Base-by-base conservation (phyloP, 495 filamentous ascomycete genomes). In the Xylaria cubensis region DNA sequence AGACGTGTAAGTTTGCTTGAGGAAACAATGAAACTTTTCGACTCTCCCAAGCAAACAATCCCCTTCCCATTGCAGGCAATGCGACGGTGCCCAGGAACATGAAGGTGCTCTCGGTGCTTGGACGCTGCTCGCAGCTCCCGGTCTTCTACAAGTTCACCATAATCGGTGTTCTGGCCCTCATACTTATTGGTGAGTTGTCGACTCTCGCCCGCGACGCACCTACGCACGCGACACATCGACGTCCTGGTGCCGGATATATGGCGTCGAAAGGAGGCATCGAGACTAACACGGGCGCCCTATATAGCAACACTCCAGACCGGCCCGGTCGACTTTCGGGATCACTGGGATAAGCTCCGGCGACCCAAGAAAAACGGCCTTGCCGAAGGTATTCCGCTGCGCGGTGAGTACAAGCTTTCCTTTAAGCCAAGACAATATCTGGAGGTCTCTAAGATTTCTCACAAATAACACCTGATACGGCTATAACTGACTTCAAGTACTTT, bases 361-460 rank as follows among this genome's bases (percentile, higher is more conserved):
- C 70, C 70, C 21, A 65, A 53, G 63, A 58, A 64, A 29, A 67
- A 72, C 42, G 70, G 70, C 41, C 67, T 79, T 17, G 77, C 77
- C 1, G 75, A 76, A 42, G 77, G 77, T n/a, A 76, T 79, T 34
- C 77, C 79, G 13, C 80, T 89, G 6, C 80, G 86, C 12, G 39
- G 56, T 59, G 56, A 59, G 56, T 59, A 55, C 24, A 5, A 26
- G 24, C 10, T 53, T 8, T 53, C 21, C n/a, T 53, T 53, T 13
- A 9, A 8, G 21, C 24, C 50, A 26, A 53, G 21, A 26, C 4
- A 24, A 10, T 53, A 10, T 12, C 3, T 13, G n/a, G n/a, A 50
- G n/a, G 48, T 0, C 17, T 56, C 24, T 17, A 2, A 6, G 29
- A 34, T 29, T 7, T 2, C 15, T 9, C 0, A 19, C 15, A 12